Conservation (phyloP, 2,329 filamentous ascomycete species). For the Ascochyta pisi region DNA sequence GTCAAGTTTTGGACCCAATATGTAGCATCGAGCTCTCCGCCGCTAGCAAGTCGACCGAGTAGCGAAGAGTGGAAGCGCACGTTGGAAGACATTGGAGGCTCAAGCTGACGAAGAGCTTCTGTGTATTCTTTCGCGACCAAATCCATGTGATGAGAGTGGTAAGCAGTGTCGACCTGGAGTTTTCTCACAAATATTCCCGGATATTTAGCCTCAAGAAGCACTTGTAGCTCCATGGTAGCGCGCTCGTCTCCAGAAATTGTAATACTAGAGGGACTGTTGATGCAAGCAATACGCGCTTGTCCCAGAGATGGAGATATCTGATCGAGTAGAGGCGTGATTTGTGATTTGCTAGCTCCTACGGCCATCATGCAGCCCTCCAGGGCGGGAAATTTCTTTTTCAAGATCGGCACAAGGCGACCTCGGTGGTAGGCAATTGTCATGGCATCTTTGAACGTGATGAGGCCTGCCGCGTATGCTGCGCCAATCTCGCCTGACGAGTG, state of each 20-base stretch:
- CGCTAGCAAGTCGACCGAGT: conserved; percentile 17
- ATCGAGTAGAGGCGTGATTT: conserved; percentile 25
- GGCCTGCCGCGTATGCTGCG: conserved; percentile 37
- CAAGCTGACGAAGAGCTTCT: conserved; percentile 30
- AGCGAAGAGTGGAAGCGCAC: conserved; percentile 29
- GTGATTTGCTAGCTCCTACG: conserved; percentile 23
- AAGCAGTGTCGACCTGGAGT: conserved; percentile 55
- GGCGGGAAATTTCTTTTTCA: conserved; percentile 27
- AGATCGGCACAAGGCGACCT: conserved; percentile 28
- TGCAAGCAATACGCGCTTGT: conserved; percentile 33
- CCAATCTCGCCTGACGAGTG: conserved; percentile 44
- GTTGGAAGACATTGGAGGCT: conserved; percentile 23
- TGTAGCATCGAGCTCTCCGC: conserved; percentile 20
- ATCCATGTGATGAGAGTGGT: conserved; percentile 49
- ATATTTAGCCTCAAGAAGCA: conserved; percentile 45
- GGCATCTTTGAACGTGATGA: conserved; percentile 27
- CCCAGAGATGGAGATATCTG: conserved; percentile 10
- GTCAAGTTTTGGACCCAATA: conserved; percentile 38
- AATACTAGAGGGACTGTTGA: conserved; percentile 52
- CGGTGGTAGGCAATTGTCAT: conserved; percentile 38
- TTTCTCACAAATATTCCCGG: conserved; percentile 47
- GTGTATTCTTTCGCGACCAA: conserved; percentile 33
- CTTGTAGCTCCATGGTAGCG: conserved; percentile 47
- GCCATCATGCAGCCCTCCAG: conserved; percentile 33
- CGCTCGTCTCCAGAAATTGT: conserved; percentile 56